phyloP scores from a whole-genome alignment of 2,329 filamentous ascomycete genomes.

The Tolypocladium inflatum region DNA sequence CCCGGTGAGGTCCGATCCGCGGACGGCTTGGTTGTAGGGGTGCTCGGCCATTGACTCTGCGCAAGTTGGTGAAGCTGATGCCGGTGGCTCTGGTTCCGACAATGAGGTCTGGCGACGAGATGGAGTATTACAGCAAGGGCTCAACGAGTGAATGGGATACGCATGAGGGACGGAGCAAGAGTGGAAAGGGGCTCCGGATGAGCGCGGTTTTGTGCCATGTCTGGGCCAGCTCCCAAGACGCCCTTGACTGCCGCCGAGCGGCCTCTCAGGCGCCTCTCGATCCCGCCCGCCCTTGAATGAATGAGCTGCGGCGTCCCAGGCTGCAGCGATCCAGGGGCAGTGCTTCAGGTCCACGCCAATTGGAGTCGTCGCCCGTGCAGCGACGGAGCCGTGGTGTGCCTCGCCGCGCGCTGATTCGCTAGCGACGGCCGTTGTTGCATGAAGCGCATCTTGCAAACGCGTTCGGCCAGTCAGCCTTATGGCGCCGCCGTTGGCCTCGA shows the following conservation, averaged over 20 bases:
- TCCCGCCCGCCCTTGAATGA: background rate
- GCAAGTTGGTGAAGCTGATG: background rate
- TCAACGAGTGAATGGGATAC: background rate
- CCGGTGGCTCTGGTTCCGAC: background rate
- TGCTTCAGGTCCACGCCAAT: background rate
- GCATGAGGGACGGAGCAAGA: background rate
- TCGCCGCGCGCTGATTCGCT: constrained; percentile 13
- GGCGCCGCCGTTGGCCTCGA: constrained; percentile 3
- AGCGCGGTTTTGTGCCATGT: background rate
- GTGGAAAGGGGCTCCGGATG: background rate
- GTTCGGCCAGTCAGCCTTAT: constrained; percentile 9
- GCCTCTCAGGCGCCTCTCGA: background rate
- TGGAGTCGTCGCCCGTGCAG: background rate
- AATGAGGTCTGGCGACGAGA: background rate
- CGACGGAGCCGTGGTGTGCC: background rate
- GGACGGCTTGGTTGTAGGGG: constrained; percentile 2
- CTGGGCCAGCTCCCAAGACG: background rate
- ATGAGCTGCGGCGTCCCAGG: background rate
- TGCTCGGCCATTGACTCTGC: constrained; percentile 7
- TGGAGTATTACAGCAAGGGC: background rate
- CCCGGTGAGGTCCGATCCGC: constrained; percentile 2
- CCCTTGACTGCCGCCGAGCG: background rate
- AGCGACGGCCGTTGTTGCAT: constrained; percentile 20
- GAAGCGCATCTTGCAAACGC: constrained; percentile 15
- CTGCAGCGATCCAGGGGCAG: constrained; percentile 1